Evolutionary conservation across 2,329 filamentous ascomycete species (phyloP).

Genomic region (Aspergillus transmontanensis): DNA sequence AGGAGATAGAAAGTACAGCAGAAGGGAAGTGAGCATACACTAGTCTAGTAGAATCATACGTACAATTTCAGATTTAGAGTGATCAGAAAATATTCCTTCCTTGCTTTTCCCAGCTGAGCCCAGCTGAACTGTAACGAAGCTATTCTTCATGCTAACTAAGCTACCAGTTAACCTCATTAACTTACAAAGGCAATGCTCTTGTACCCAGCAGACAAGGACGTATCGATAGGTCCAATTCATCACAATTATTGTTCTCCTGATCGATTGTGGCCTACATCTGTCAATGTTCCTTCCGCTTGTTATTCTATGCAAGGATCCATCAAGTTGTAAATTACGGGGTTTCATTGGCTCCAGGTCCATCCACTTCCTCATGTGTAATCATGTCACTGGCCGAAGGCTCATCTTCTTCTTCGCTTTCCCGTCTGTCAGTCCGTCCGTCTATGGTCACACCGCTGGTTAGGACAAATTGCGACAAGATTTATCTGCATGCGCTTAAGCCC

Average conservation of each 20-base stretch:
- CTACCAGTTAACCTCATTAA: neutral
- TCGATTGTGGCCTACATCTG: neutral
- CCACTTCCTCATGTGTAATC: conserved; percentile 4
- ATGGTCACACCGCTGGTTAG: conserved; percentile 6
- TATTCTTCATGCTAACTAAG: neutral
- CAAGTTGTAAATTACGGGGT: neutral
- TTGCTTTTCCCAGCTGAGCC: neutral
- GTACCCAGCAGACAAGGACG: neutral
- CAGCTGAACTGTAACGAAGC: neutral
- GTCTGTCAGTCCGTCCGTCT: neutral
- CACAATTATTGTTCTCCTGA: neutral
- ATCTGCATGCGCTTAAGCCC: neutral
- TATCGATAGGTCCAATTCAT: neutral
- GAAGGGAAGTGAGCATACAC: neutral
- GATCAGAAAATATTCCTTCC: neutral
- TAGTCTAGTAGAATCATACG: neutral
- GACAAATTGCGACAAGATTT: neutral
- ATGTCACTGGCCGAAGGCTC: conserved; percentile 3
- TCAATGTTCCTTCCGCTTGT: neutral
- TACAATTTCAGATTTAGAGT: neutral
- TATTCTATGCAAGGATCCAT: conserved; percentile 1
- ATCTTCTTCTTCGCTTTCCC: neutral
- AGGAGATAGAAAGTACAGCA: neutral
- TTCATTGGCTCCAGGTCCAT: neutral
- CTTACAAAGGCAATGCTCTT: neutral